Conservation (phyloP, 495 filamentous ascomycete species). For the Neurospora sp. region DNA sequence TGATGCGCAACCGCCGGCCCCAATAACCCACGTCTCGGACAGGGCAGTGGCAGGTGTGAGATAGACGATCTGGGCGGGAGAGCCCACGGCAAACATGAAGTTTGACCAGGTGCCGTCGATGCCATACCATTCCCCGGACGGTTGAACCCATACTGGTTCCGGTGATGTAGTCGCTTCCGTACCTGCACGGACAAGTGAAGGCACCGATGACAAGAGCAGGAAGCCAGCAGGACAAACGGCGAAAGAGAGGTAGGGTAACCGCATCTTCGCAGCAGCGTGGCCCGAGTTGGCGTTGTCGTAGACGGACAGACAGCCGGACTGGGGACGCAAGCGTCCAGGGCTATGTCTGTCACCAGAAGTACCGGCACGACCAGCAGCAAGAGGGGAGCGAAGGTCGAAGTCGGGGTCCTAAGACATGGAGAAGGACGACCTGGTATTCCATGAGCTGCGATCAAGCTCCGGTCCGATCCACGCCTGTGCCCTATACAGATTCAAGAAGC, state of each 20-base stretch:
- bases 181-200: constrained; percentile 22
- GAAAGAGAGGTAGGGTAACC: constrained; percentile 23
- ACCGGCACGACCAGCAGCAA: neutral
- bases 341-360: constrained; percentile 16
- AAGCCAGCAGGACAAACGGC: constrained; percentile 20
- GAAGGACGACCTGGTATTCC: constrained; percentile 20
- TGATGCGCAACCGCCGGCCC: constrained; percentile 37
- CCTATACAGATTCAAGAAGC: neutral
- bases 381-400: neutral
- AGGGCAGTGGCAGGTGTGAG: constrained; percentile 46
- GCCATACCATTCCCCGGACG: constrained; percentile 36
- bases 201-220: constrained; percentile 26
- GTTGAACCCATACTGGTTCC: constrained; percentile 31
- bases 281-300: constrained; percentile 9
- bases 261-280: constrained; percentile 24
- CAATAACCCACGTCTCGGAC: constrained; percentile 49
- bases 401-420: constrained; percentile 21
- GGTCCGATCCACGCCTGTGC: neutral
- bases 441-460: constrained; percentile 18
- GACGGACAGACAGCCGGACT: constrained; percentile 7
- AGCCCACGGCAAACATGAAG: constrained; percentile 45
- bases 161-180: constrained; percentile 1
- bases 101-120: constrained; percentile 44
- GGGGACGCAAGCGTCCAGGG: constrained; percentile 4
- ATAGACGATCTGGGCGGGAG: constrained; percentile 46